These are phyloP conservation scores for Apiotrichum gracile DNA, from an alignment of 1,284 basidiomycete genomes.

Conservation along the genomic window DNA sequence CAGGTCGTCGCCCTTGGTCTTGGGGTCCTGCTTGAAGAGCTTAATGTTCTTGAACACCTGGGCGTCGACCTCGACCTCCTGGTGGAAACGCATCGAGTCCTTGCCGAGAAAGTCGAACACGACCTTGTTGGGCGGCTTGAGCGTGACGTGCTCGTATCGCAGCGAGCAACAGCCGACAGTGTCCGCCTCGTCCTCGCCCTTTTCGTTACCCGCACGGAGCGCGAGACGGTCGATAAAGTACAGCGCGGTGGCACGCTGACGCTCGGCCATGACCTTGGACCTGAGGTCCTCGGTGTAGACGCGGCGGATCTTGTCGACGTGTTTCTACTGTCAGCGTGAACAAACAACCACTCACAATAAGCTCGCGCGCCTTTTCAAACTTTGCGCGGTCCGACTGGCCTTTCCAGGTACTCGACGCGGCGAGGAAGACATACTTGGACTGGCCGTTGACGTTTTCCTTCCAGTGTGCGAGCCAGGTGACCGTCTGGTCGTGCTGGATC, in stretches of 20 bases:
- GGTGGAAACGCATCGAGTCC: constrained; percentile 94
- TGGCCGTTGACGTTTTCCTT: constrained; percentile 89
- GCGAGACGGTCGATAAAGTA: constrained; percentile 95
- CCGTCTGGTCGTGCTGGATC: constrained; percentile 81
- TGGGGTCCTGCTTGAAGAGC: constrained; percentile 82
- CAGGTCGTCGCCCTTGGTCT: constrained; percentile 78
- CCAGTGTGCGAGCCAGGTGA: constrained; percentile 97
- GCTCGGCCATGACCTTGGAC: constrained; percentile 83
- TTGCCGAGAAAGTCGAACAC: constrained; percentile 96
- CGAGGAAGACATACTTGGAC: constrained; percentile 93
- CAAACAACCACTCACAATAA: constrained; percentile 62
- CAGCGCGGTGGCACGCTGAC: constrained; percentile 91
- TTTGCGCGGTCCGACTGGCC: constrained; percentile 94
- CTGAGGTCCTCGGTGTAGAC: constrained; percentile 80
- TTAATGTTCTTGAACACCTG: constrained; percentile 89
- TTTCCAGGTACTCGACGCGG: constrained; percentile 87
- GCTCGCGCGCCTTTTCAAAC: constrained; percentile 90
- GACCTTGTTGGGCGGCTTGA: constrained; percentile 73
- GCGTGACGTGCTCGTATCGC: constrained; percentile 87
- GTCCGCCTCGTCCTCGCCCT: constrained; percentile 95
- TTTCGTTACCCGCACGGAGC: constrained; percentile 95
- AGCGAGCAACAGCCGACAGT: constrained; percentile 96
- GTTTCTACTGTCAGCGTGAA: constrained; percentile 53
- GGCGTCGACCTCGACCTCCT: constrained; percentile 74
- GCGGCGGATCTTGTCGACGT: constrained; percentile 80